Evolutionary conservation across 2,329 filamentous ascomycete genomes (phyloP).

Genomic region (Alternaria atra): DNA sequence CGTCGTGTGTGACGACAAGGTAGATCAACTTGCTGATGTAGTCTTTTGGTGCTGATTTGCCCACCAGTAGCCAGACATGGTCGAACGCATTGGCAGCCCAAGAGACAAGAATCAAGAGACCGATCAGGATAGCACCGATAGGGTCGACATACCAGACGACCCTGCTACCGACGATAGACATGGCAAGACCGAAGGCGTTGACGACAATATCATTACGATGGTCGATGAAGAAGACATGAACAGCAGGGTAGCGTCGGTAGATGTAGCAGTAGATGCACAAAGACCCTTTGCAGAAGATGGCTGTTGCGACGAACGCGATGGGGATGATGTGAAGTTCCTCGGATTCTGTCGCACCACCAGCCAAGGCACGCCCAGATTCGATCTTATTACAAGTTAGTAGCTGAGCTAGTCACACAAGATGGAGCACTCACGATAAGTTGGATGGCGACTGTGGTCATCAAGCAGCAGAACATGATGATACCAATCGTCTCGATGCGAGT

Average conservation of each 20-base stretch:
- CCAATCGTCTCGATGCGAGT: constrained; percentile 71
- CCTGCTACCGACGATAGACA: constrained; percentile 64
- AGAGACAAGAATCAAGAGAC: constrained; percentile 68
- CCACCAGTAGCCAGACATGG: constrained; percentile 69
- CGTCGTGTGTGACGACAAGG: constrained; percentile 64
- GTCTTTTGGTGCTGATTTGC: constrained; percentile 67
- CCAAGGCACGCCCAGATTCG: constrained; percentile 65
- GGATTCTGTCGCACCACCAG: constrained; percentile 53
- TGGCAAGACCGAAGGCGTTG: constrained; percentile 64
- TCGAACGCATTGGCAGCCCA: constrained; percentile 70
- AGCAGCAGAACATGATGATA: constrained; percentile 71
- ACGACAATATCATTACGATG: constrained; percentile 67
- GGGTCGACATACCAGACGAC: constrained; percentile 69
- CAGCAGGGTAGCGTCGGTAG: constrained; percentile 63
- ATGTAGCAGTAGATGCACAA: constrained; percentile 65
- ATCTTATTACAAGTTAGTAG: constrained; percentile 52
- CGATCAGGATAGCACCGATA: constrained; percentile 68
- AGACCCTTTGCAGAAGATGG: constrained; percentile 61
- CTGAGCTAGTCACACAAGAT: constrained; percentile 6
- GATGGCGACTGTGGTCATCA: constrained; percentile 73
- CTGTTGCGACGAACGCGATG: constrained; percentile 59
- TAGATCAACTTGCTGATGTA: constrained; percentile 67
- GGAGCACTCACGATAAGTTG: constrained; percentile 63
- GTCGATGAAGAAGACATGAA: constrained; percentile 66
- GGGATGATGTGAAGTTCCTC: constrained; percentile 63